Evolutionary conservation across 805 yeast genomes (phyloP).

Genomic region (Grigorovia yakushimaensis): DNA sequence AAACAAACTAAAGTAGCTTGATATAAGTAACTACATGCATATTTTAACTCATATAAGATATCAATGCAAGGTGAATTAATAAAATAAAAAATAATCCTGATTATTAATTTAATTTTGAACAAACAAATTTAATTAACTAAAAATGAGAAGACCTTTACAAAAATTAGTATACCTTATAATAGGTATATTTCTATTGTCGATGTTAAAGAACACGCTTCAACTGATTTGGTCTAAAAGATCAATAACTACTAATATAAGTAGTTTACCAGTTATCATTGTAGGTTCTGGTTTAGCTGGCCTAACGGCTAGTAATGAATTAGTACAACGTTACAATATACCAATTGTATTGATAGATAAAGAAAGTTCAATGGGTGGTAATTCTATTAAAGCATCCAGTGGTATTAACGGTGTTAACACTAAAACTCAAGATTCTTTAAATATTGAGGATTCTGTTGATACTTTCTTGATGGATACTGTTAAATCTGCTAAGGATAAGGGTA

Average conservation of each 20-base stretch:
- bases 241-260: background rate
- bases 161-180: background rate
- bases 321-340: slow-evolving; percentile 30
- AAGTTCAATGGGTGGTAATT: slow-evolving; percentile 45
- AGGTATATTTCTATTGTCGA: background rate
- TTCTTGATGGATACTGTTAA: slow-evolving; percentile 60
- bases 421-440: slow-evolving; percentile 42
- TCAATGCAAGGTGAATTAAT: too few relatives aligned
- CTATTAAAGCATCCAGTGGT: slow-evolving; percentile 54
- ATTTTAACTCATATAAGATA: too few relatives aligned
- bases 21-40: too few relatives aligned
- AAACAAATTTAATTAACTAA: background rate
- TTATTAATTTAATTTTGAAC: background rate
- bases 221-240: background rate
- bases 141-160: slow-evolving; percentile 4
- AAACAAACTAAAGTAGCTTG: too few relatives aligned
- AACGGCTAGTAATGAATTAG: slow-evolving; percentile 34
- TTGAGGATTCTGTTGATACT: slow-evolving; percentile 47
- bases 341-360: slow-evolving; percentile 43
- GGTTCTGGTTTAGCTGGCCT: slow-evolving; percentile 54
- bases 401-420: slow-evolving; percentile 60
- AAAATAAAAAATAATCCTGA: background rate
- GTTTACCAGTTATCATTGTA: slow-evolving; percentile 35
- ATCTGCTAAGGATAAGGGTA: slow-evolving; percentile 57
- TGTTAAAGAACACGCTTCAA: background rate